These are phyloP conservation scores for Paraphoma chrysanthemicola DNA, from an alignment of 2,329 filamentous ascomycete genomes.

Conservation along the genomic window DNA sequence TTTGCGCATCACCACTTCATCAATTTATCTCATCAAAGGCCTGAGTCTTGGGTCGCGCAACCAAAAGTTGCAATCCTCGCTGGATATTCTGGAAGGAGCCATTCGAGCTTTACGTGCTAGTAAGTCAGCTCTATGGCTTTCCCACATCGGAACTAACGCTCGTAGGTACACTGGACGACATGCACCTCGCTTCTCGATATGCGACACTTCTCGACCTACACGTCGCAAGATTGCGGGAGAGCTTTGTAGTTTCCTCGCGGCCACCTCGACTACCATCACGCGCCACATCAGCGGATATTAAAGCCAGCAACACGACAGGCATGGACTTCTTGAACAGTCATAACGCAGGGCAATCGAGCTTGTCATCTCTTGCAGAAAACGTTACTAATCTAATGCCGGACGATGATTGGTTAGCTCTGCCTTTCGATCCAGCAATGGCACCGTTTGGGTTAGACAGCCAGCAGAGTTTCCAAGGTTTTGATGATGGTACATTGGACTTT, in stretches of 20 bases:
- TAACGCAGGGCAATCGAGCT: slow-evolving; percentile 43
- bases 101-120: slow-evolving; percentile 57
- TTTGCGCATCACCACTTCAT: slow-evolving; percentile 61
- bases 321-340: slow-evolving; percentile 48
- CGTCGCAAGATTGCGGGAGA: slow-evolving; percentile 45
- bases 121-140: slow-evolving; percentile 7
- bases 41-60: slow-evolving; percentile 59
- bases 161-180: slow-evolving; percentile 56
- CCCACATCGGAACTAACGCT: no score
- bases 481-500: slow-evolving; percentile 48
- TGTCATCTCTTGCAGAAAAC: slow-evolving; percentile 43
- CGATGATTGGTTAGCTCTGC: slow-evolving; percentile 48
- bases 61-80: slow-evolving; percentile 56
- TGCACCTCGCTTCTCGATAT: slow-evolving; percentile 60
- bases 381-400: slow-evolving; percentile 45
- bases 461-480: slow-evolving; percentile 47
- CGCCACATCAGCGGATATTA: slow-evolving; percentile 34
- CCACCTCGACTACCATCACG: slow-evolving; percentile 44
- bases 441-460: slow-evolving; percentile 45
- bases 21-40: slow-evolving; percentile 62
- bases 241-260: slow-evolving; percentile 45
- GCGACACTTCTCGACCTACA: slow-evolving; percentile 56
- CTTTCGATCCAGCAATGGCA: slow-evolving; percentile 49
- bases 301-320: slow-evolving; percentile 36
- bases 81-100: slow-evolving; percentile 57